Evolutionary conservation across 176 grass and related monocot genomes (phyloP), one percentile per base, ranked within the genome.

Genomic region (Luzula sylvatica): DNA sequence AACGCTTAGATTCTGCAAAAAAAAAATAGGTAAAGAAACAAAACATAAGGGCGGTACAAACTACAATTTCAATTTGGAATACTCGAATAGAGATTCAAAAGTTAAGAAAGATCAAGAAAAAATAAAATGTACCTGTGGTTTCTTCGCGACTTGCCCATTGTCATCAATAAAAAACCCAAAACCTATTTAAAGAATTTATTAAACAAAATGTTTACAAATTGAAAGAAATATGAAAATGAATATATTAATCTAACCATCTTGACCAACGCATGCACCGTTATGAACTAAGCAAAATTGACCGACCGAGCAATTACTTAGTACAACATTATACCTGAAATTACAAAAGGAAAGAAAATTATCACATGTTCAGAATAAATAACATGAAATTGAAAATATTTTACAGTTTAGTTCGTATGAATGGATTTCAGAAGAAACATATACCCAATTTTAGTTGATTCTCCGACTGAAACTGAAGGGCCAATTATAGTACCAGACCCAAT

Each of bases 161-260:
- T 82, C 77, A 8, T 79, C 77, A 23, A 86, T 69, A 71, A 86
- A 88, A 72, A 88, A 88, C 30, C 90, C 84, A 74, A 89, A 96
- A 42, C 80, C 90, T 89, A 44, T 13, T 61, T 13, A 69, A 48
- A 57, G 30, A 46, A 46, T 56, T 14, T 39, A 53, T 48, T 20
- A 55, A 28, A 20, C 7, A 49, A 24, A 53, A 38, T 15, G 29
- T 24, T 6, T 24, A 23, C 22, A 72, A 35, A 14, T 42, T 38
- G 50, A 23, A 39, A 41, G 26, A 52, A 53, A 35, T 13, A 53
- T 23, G 15, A 15, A 39, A 51, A 38, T 35, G 4, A 56, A 12
- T 53, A 4, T 13, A 26, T 54, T 29, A 65, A 41, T 47, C 80
- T 63, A 54, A 96, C 90, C 84, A 67, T 96, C 90, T 68, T 96